These are phyloP conservation scores for Thermomucor indicae-seudaticae DNA, from an alignment of 371 early-diverging fungal genomes.

Conservation along the genomic window DNA sequence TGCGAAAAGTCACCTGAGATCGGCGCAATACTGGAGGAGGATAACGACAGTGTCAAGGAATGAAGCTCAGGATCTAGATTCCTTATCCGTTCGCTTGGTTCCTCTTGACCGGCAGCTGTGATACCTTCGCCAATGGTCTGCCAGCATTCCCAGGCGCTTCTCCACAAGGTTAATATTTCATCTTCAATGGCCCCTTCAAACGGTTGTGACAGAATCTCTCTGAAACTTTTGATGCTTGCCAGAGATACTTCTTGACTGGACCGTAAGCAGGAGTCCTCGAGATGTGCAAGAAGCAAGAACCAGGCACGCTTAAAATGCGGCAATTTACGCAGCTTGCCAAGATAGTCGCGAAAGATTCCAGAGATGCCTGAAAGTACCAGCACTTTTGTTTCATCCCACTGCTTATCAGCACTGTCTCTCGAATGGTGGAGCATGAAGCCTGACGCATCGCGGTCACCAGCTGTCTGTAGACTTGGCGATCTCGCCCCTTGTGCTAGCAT, in stretches of 20 bases:
- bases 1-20: slow-evolving; percentile 64
- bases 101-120: slow-evolving; percentile 3
- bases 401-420: slow-evolving; percentile 74
- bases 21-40: slow-evolving; percentile 25
- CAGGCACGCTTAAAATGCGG: slow-evolving; percentile 63
- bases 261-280: slow-evolving; percentile 67
- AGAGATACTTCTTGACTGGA: slow-evolving; percentile 76
- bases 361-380: slow-evolving; percentile 77
- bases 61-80: slow-evolving; percentile 23
- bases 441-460: slow-evolving; percentile 32
- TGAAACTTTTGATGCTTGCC: slow-evolving; percentile 69
- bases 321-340: slow-evolving; percentile 52
- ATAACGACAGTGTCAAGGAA: slow-evolving; percentile 32
- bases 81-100: slow-evolving; percentile 4
- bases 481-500: slow-evolving; percentile 17
- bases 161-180: slow-evolving; percentile 51
- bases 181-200: slow-evolving; percentile 32
- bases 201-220: slow-evolving; percentile 47
- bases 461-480: slow-evolving; percentile 12
- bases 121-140: slow-evolving; percentile 68
- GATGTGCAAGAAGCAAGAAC: slow-evolving; percentile 65
- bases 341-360: slow-evolving; percentile 66
- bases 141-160: slow-evolving; percentile 77
- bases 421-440: slow-evolving; percentile 62
- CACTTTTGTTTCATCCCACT: slow-evolving; percentile 96